phyloP scores from a whole-genome alignment of 805 yeast genomes.

The Hanseniaspora vineae region DNA sequence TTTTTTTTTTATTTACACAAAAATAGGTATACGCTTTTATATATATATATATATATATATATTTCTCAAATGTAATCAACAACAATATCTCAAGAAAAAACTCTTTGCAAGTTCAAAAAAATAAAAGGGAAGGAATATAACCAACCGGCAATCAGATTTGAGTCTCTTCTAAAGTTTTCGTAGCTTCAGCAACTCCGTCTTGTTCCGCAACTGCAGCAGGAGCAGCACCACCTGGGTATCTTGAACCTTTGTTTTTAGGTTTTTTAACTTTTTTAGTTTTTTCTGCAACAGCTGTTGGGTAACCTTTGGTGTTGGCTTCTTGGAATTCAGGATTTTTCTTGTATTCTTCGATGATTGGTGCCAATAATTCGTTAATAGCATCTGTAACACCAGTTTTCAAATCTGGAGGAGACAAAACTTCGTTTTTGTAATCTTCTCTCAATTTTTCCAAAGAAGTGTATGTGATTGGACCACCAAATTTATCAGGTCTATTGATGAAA shows the following conservation, averaged over 20 bases:
- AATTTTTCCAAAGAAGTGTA: conserved; percentile 56
- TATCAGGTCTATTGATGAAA: conserved; percentile 81
- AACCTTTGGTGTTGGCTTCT: conserved; percentile 65
- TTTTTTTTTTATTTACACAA: background rate
- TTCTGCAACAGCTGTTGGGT: conserved; percentile 58
- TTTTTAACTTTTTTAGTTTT: conserved; percentile 57
- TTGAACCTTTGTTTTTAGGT: conserved; percentile 79
- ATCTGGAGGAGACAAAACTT: conserved; percentile 82
- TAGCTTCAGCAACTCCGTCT: conserved; percentile 10
- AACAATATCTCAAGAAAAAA: too few relatives aligned
- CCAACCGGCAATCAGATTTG: background rate
- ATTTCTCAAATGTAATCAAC: too few relatives aligned
- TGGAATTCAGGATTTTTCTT: conserved; percentile 54
- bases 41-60: too few relatives aligned
- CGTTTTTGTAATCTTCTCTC: conserved; percentile 57
- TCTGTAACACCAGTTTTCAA: conserved; percentile 86
- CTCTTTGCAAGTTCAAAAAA: background rate
- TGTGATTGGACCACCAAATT: conserved; percentile 87
- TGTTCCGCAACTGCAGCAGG: conserved; percentile 14
- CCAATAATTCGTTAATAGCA: conserved; percentile 66
- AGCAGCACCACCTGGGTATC: conserved; percentile 56
- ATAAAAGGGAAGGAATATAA: background rate
- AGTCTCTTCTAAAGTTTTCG: conserved; percentile 18
- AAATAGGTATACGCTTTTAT: too few relatives aligned
- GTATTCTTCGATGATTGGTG: conserved; percentile 69